Base-by-base conservation (phyloP, 2,329 filamentous ascomycete species). In the Botrytis galanthina region DNA sequence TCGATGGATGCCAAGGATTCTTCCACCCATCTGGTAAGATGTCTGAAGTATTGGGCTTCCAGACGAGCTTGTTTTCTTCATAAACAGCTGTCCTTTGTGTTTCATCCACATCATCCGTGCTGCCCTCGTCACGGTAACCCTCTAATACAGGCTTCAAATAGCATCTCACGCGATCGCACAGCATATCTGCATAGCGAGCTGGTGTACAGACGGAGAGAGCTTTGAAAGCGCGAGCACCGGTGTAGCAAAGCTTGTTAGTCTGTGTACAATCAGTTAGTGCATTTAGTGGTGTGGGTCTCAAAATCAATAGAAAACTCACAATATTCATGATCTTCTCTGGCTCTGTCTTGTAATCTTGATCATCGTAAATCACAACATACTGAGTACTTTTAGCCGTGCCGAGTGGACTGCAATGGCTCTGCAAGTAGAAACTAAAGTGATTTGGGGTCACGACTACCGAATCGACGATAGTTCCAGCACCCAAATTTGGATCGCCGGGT, bases 121-220 rank as follows among this genome's bases (percentile, higher is more conserved):
- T 29, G 5, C 32, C 1, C 6, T 39, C 1, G 26, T 39, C 35
- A 7, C 5, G 48, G 22, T 37, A 32, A 6, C 74, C 66, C 18
- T 54, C 12, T 16, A 74, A 44, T 10, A 51, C 29, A 16, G 63
- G 75, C 12, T 61, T 87, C 12, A 95, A 85, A 80, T 96, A 95
- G 20, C 86, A 86, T 0, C 93, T 86, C 0, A 92, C 91, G 4
- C 94, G 87, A 76, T 93, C 92, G 79, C 93, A 95, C 5, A 95
- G 87, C 48, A 97, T 85, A 81, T 97, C 94, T 0, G 94, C 94
- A 79, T 97, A 97, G 84, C 97, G 96, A 0, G 93, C 94, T 0
- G 94, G 93, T 0, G 94, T 93, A 77, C 92, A 95, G 77, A 96
- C 89, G 77, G 91, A 93, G 60, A 97, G 93, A 0, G 93, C 91